phyloP scores from a whole-genome alignment of 768 basidiomycete species.

The Lyophyllum semitale region DNA sequence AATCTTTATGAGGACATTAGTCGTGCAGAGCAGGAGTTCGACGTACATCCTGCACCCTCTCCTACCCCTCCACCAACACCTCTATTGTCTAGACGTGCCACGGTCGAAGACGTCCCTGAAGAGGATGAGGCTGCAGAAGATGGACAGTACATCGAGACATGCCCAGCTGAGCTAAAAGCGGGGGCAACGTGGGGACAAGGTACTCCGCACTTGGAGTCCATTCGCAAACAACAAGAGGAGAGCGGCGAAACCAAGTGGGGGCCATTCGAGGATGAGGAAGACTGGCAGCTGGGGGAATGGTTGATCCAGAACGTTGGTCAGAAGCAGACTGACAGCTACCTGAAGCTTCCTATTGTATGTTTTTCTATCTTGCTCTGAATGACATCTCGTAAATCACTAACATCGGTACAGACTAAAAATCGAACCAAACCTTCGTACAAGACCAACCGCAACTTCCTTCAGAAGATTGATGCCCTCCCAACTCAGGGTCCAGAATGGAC shows the following conservation, averaged over 20 bases:
- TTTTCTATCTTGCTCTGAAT: not conserved
- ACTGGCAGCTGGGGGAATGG: slow-evolving; percentile 29
- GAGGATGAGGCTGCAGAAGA: not conserved
- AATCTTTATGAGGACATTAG: not conserved
- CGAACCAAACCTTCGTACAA: slow-evolving; percentile 6
- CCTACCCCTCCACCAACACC: not conserved
- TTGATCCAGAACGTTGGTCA: slow-evolving; percentile 29
- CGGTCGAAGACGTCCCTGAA: not conserved
- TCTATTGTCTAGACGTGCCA: not conserved
- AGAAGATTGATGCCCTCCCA: slow-evolving; percentile 18
- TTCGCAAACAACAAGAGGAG: not conserved
- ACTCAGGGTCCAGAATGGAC: slow-evolving; percentile 11
- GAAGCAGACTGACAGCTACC: slow-evolving; percentile 27
- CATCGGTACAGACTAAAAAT: slow-evolving; percentile 1
- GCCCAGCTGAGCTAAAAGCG: not conserved
- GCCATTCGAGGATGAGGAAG: not conserved
- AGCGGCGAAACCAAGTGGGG: not conserved
- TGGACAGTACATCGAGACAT: not conserved
- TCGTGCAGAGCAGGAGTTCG: not conserved
- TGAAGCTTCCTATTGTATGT: slow-evolving; percentile 29
- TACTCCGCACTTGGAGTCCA: not conserved
- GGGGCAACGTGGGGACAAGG: not conserved
- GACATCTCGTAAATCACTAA: not conserved
- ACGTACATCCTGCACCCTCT: not conserved
- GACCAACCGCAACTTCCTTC: slow-evolving; percentile 9